Conservation (phyloP, 2,329 filamentous ascomycete genomes). For the Magnaporthiopsis rhizophila region DNA sequence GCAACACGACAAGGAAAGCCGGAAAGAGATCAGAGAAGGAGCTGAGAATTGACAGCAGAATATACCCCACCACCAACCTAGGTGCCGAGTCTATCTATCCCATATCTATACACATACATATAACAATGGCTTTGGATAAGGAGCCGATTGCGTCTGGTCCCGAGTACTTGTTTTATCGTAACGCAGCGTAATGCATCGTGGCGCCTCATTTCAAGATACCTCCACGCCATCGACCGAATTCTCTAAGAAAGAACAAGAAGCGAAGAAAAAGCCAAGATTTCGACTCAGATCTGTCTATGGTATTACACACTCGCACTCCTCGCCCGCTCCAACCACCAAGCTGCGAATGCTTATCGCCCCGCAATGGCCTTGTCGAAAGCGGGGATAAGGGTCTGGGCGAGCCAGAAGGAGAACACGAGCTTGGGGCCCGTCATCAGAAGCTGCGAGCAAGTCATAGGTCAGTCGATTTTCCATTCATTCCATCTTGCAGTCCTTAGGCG, state of each 20-base stretch:
- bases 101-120: neutral
- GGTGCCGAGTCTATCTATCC: neutral
- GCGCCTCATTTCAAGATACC: neutral
- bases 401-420: slow-evolving; percentile 99
- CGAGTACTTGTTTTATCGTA: neutral
- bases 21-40: neutral
- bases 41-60: neutral
- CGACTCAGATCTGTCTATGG: neutral
- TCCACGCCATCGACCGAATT: neutral
- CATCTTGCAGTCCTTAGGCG: neutral
- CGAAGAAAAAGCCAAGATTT: neutral
- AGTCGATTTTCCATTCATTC: neutral
- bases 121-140: neutral
- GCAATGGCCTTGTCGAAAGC: slow-evolving; percentile 59
- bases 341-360: slow-evolving; percentile 11
- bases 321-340: neutral
- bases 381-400: slow-evolving; percentile 95
- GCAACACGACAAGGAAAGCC: neutral
- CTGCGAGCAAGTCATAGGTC: slow-evolving; percentile 25
- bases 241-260: neutral
- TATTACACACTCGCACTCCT: neutral
- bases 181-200: neutral
- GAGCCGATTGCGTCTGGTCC: neutral
- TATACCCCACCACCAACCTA: neutral
- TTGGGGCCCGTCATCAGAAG: slow-evolving; percentile 98